Base-by-base conservation (phyloP, 2,329 filamentous ascomycete species). In the Trichoderma aggressivum region DNA sequence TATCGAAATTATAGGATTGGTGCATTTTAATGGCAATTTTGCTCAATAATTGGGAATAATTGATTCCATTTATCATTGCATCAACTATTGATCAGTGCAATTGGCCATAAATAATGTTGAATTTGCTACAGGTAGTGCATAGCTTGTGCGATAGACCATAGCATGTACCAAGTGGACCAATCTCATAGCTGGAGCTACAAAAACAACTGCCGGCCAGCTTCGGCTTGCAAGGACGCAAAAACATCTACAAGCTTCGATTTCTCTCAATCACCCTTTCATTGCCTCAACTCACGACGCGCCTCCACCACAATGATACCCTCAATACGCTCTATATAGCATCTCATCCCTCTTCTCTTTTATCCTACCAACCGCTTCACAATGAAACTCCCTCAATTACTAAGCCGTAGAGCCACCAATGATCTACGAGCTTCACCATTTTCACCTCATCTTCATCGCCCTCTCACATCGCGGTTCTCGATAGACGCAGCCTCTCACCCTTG, bases 401-500 rank as follows among this genome's bases (percentile, higher is more conserved):
- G 32, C 21, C 62, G 39, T 10, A 67, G 62, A 21, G 28, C 62
- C 36, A n/a, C 36, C 16, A 10, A 2, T 18, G 26, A 10, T 34
- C 43, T 71, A 14, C 61, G 30, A 30, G 5, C 47, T 6, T 67
- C 70, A 30, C 5, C 24, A 30, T n/a, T 43, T 43, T 62, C 71
- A 34, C 12, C n/a, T 7, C 56, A 21, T 59, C n/a, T 28, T 14
- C 21, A 18, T 32, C 53, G 18, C n/a, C 12, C 59, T n/a, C 14
- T 21, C 26, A 55, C 55, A 24, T 73, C 71, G 68, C 74, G 73
- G 62, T 78, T 79, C 76, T 85, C 82, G 30, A 79, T 78, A 65
- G 79, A 81, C 10, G 78, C 81, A 18, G 81, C 83, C 28, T 79
- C 83, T 1, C 75, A 84, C 72, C 78, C 84, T n/a, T 77, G 82